Evolutionary conservation across 306 rosid genomes (phyloP), one percentile per base, ranked within the genome.

Genomic region (Lathyrus aphaca): DNA sequence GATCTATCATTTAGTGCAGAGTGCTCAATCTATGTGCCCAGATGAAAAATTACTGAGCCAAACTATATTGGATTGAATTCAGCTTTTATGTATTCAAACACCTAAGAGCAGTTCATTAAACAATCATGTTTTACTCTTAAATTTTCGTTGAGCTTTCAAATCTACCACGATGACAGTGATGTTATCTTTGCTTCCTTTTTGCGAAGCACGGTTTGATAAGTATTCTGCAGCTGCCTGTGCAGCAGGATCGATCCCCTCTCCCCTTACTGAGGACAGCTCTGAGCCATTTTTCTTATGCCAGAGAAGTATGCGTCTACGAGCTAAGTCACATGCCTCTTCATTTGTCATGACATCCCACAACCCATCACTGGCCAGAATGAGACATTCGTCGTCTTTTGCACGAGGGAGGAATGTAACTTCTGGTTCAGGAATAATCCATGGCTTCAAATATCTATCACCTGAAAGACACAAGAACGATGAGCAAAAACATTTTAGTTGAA

Each of bases 141-240:
- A 86, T 82, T 87, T 92, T 75, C 98, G 86, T 62, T 92, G 96
- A 56, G 91, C 81, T 82, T 89, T 92, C 85, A 92, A 72, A 81
- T 92, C 98, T 37, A 92, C 85, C 78, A 92, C 98, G 37, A 89
- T 75, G 11, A 92, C 92, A 0, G 96, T 83, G 74, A 87, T 89
- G 89, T 92, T 92, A 71, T 92, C 98, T 72, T 74, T 74, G 54
- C 79, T 74, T 56, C 79, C 79, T 74, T 74, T 74, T 43, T 74
- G 79, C 17, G 58, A 82, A 5, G 98, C 98, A 6, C 95, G 91
- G 80, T 76, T 87, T 4, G 91, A 83, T 61, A 92, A 87, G 70
- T 54, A 82, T 74, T 92, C 98, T 1, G 95, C 98, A 0, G 98
- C 98, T 5, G 98, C 98, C 82, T 92, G 98, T 18, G 98, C 92